These are phyloP conservation scores for Neurospora sp. DNA, from an alignment of 495 filamentous ascomycete genomes.

Conservation along the genomic window DNA sequence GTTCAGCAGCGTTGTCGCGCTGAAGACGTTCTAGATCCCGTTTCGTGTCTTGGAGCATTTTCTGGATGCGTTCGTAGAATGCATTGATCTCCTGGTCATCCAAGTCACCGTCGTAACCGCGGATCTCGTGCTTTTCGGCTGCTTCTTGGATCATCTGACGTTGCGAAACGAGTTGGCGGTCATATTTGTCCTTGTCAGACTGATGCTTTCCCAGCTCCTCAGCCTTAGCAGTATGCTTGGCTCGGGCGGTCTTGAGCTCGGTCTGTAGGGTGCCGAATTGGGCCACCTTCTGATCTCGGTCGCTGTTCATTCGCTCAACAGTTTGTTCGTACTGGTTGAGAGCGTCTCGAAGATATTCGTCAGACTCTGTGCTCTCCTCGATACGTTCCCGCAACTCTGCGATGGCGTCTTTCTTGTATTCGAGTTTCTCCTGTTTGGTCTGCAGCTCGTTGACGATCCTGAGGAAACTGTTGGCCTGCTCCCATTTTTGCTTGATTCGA, in stretches of 20 bases:
- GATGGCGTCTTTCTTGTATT: constrained; percentile 46
- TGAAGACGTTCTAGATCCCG: constrained; percentile 63
- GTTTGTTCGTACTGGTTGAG: constrained; percentile 75
- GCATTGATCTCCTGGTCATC: constrained; percentile 61
- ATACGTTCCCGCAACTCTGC: constrained; percentile 60
- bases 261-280: constrained; percentile 54
- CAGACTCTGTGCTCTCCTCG: constrained; percentile 64
- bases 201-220: constrained; percentile 75
- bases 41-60: constrained; percentile 66
- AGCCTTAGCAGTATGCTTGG: constrained; percentile 57
- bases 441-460: constrained; percentile 56
- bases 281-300: constrained; percentile 50
- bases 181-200: constrained; percentile 78
- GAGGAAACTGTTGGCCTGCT: constrained; percentile 36
- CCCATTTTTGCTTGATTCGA: constrained; percentile 33
- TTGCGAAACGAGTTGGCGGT: constrained; percentile 62
- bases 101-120: constrained; percentile 71
- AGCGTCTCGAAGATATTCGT: constrained; percentile 65
- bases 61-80: constrained; percentile 72
- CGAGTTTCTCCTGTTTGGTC: constrained; percentile 46
- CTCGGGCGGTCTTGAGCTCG: constrained; percentile 49
- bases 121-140: constrained; percentile 68
- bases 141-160: constrained; percentile 66
- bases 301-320: constrained; percentile 51
- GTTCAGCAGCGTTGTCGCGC: constrained; percentile 58